Evolutionary conservation across 768 basidiomycete genomes (phyloP), one percentile per base, ranked within the genome.

Genomic region (Tricholoma flavovirens): DNA sequence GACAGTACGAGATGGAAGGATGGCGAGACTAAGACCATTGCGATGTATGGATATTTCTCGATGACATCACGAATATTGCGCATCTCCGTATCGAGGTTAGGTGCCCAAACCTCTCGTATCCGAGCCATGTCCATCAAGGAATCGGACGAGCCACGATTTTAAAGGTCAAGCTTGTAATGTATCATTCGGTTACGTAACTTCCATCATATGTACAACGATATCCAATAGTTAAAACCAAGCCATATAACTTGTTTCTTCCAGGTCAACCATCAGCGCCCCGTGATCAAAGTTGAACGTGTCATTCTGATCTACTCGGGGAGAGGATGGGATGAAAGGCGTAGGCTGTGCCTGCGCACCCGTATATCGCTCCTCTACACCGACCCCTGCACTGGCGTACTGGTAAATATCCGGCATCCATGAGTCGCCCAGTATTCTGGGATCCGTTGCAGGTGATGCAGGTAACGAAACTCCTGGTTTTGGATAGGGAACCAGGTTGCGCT

Each of bases 81-180:
- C 84, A 99, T 94, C 76, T 98, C 97, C 36, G 79, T 75, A 60
- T 98, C 94, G 59, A 99, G 85, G 72, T 95, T 97, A 35, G 85
- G 87, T 1, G 84, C 83, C 95, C 96, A 99, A 64, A 99, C 96
- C 66, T 99, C 93, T 64, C 87, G 83, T 83, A 95, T 95, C 71
- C 86, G 84, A 60, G 86, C 80, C 87, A 90, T 88, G 53, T 54
- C 55, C 36, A 58, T 54, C 24, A 55, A 46, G 19, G 62, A 64
- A 35, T 61, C 60, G 5, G 56, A 61, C 43, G 60, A 49, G 62
- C 62, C 62, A 63, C 60, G 32, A 55, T 12, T 19, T n/a, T n/a
- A n/a, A n/a, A 19, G 22, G 14, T 8, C 49, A 51, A 35, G 29
- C n/a, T n/a, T n/a, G 19, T 36, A 36, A 36, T 11, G 11, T 17